These are phyloP conservation scores for Penicillium concentricum DNA, from an alignment of 2,329 filamentous ascomycete genomes.

Conservation along the genomic window DNA sequence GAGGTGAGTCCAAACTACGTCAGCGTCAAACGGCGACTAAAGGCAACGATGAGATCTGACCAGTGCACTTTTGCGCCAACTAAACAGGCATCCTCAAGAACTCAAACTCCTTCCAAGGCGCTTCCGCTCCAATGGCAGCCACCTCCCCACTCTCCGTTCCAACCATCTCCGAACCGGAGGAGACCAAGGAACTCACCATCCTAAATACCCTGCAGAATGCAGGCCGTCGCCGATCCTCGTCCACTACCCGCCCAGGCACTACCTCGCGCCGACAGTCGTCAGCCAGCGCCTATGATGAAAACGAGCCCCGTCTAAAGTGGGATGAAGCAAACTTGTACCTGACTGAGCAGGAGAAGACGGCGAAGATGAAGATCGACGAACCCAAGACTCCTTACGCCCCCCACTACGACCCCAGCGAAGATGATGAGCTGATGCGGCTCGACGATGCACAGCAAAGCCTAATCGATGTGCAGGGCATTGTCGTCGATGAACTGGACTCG, in stretches of 20 bases:
- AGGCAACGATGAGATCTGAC: not conserved
- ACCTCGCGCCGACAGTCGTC: slow-evolving; percentile 69
- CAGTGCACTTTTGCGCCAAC: not conserved
- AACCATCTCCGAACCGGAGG: slow-evolving; percentile 50
- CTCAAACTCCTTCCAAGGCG: slow-evolving; percentile 62
- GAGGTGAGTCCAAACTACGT: slow-evolving; percentile 32
- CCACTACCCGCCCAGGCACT: slow-evolving; percentile 63
- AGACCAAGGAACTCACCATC: slow-evolving; percentile 81
- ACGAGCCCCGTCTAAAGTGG: slow-evolving; percentile 84
- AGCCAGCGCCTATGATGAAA: slow-evolving; percentile 54
- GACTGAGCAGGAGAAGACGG: slow-evolving; percentile 90
- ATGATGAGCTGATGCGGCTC: slow-evolving; percentile 65
- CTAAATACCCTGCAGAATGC: slow-evolving; percentile 95
- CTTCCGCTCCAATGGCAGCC: slow-evolving; percentile 45
- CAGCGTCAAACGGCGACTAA: not conserved
- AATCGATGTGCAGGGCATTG: slow-evolving; percentile 68
- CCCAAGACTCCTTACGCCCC: slow-evolving; percentile 96
- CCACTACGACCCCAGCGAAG: slow-evolving; percentile 85
- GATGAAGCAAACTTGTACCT: slow-evolving; percentile 97
- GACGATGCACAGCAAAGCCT: slow-evolving; percentile 36
- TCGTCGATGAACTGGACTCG: slow-evolving; percentile 64
- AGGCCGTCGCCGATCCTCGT: slow-evolving; percentile 80
- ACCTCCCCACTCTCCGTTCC: slow-evolving; percentile 32
- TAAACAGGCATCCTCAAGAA: slow-evolving; percentile 87
- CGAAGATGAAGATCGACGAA: slow-evolving; percentile 98